A percentile compares a stretch with the other conserved stretches of the same genome.
Conservation (phyloP, 306 rosid genomes). For the Cotoneaster glaucophyllus region DNA sequence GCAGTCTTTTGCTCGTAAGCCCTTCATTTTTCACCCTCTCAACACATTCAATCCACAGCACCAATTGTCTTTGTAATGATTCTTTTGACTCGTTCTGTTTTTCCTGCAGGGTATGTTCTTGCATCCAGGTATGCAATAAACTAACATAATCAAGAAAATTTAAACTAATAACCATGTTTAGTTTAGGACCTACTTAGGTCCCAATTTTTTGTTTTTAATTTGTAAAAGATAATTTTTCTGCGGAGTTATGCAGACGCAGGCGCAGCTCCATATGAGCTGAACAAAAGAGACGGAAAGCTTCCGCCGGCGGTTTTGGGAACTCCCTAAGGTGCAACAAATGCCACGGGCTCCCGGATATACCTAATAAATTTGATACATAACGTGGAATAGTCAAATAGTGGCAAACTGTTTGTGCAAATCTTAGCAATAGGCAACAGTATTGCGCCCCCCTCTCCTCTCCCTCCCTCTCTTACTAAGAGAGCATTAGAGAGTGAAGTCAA, state of each 20-base stretch:
- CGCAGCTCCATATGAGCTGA: constrained; percentile 67
- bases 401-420: neutral
- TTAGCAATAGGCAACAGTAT: neutral
- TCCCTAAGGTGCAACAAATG: constrained; percentile 61
- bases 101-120: constrained; percentile 59
- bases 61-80: neutral
- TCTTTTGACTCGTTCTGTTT: neutral
- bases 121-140: constrained; percentile 50
- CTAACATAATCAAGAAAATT: neutral
- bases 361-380: neutral
- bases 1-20: constrained; percentile 59
- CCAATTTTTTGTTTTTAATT: neutral
- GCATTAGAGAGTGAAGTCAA: neutral
- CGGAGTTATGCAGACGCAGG: constrained; percentile 53
- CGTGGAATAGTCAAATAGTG: neutral
- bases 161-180: neutral
- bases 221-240: neutral
- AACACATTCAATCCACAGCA: neutral
- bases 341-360: constrained; percentile 45
- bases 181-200: neutral
- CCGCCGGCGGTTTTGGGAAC: constrained; percentile 36
- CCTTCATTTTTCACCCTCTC: constrained; percentile 2
- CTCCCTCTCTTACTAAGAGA: neutral
- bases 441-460: no score
- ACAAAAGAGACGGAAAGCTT: constrained; percentile 57